phyloP scores from a whole-genome alignment of 352 stramenopile species.

The Globisporangium paddicum region DNA sequence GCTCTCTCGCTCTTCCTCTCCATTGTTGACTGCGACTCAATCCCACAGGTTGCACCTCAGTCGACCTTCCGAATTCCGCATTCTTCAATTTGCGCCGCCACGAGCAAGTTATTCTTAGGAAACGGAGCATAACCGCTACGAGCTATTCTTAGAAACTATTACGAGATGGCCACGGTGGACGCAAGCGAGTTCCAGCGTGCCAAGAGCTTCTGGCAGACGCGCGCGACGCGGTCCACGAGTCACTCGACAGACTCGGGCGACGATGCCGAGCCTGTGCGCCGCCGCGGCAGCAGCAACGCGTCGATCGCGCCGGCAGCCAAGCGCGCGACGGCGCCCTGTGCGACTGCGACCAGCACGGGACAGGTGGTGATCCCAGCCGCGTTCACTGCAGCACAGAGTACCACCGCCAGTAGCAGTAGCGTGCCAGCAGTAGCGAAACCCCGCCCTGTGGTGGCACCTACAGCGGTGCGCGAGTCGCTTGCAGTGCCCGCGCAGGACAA shows the following conservation, averaged over 20 bases:
- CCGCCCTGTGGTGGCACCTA: slow-evolving; percentile 10
- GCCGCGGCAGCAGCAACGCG: slow-evolving; percentile 3
- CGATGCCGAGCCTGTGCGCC: not conserved
- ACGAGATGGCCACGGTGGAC: too few species aligned
- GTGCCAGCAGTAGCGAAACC: not conserved
- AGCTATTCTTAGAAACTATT: too few species aligned
- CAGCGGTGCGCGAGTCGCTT: slow-evolving; percentile 11
- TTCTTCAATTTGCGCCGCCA: slow-evolving; percentile 8
- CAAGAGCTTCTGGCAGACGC: slow-evolving; percentile 67
- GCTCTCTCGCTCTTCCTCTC: not conserved
- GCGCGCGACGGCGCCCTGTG: slow-evolving; percentile 11
- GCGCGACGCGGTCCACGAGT: slow-evolving; percentile 33
- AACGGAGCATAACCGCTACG: too few species aligned
- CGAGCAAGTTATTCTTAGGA: too few species aligned
- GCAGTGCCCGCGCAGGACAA: slow-evolving; percentile 33
- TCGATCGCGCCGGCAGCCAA: slow-evolving; percentile 6
- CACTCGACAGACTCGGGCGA: not conserved
- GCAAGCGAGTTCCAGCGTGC: slow-evolving; percentile 41
- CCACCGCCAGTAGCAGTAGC: not conserved
- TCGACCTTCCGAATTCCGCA: too few species aligned
- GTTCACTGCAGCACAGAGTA: not conserved
- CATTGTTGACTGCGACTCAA: too few species aligned
- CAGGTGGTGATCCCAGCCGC: slow-evolving; percentile 1
- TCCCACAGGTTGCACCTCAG: too few species aligned
- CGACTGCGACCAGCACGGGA: not conserved